Evolutionary conservation across 345 rosid genomes (phyloP).

Genomic region (Linum trigynum): DNA sequence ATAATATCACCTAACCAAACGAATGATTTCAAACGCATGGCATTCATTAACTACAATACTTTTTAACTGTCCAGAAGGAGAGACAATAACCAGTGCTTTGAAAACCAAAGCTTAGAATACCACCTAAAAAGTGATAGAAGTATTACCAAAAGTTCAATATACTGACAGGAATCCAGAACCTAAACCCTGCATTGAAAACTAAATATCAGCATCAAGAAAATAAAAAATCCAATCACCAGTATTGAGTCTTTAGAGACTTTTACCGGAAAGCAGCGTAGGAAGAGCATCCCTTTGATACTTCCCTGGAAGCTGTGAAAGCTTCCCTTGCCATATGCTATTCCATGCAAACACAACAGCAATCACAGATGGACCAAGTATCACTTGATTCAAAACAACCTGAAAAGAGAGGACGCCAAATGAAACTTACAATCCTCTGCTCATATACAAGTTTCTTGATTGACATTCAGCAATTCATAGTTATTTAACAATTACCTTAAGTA

Average conservation of each 20-base stretch:
- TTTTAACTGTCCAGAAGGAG: too few species aligned
- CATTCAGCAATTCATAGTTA: background rate
- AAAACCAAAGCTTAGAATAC: too few species aligned
- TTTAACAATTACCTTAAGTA: constrained; percentile 47
- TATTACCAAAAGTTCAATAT: constrained; percentile 66
- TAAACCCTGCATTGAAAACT: constrained; percentile 53
- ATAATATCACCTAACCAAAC: too few species aligned
- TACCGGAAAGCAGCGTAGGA: constrained; percentile 69
- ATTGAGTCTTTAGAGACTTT: constrained; percentile 11
- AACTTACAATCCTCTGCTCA: background rate
- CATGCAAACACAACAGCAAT: constrained; percentile 84
- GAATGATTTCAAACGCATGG: too few species aligned
- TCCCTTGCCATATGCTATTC: constrained; percentile 88
- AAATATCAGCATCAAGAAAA: constrained; percentile 9
- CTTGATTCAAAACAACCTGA: constrained; percentile 80
- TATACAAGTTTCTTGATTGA: background rate
- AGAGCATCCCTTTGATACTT: constrained; percentile 79
- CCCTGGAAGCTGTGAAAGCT: constrained; percentile 54
- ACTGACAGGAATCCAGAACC: constrained; percentile 97
- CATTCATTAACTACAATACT: too few species aligned
- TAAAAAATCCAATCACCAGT: constrained; percentile 11
- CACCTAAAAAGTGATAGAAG: constrained; percentile 1
- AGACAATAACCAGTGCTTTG: too few species aligned
- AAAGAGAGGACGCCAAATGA: constrained; percentile 9
- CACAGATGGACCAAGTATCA: constrained; percentile 82